Evolutionary conservation across 371 early-diverging fungal genomes (phyloP), one percentile per base, ranked within the genome.

Genomic region (Paraphysoderma sedebokerense): DNA sequence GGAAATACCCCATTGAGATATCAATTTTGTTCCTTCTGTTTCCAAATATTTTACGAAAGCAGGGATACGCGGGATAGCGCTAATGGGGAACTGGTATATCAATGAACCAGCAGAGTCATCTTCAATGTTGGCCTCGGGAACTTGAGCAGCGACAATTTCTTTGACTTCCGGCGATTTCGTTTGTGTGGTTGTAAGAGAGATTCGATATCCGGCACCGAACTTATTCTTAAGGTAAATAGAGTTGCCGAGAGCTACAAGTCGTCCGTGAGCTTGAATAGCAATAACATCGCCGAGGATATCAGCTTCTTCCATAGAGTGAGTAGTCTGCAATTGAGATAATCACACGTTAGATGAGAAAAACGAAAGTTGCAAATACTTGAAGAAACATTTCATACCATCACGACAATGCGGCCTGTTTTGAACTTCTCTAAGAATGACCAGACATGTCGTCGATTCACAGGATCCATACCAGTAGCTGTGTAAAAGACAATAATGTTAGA

Each of bases 351-450:
- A 3, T n/a, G n/a, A n/a, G n/a, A n/a, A n/a, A n/a, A n/a, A n/a
- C n/a, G n/a, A n/a, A n/a, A n/a, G n/a, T n/a, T n/a, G n/a, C n/a
- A n/a, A n/a, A n/a, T n/a, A n/a, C n/a, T n/a, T 23, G 33, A 5
- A 20, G 17, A 19, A 28, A 33, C 36, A 71, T 54, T 8, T n/a
- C n/a, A n/a, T n/a, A n/a, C n/a, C n/a, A n/a, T n/a, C n/a, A 81
- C 63, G 38, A 78, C 77, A 34, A 76, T 70, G 27, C 81, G 67
- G 29, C 65, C 70, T 37, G 65, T 55, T 52, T 82, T 80, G 57
- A 79, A 79, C 42, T 74, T 67, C 53, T 77, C 79, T 45, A 82
- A 57, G 55, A 81, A 79, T 22, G 61, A 55, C 82, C 82, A 82
- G 2, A 82, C 77, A 53, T 76, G 72, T 23, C 82, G 64, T 33